Conservation (phyloP, 352 stramenopile species). For the Globisporangium cylindrosporum region DNA sequence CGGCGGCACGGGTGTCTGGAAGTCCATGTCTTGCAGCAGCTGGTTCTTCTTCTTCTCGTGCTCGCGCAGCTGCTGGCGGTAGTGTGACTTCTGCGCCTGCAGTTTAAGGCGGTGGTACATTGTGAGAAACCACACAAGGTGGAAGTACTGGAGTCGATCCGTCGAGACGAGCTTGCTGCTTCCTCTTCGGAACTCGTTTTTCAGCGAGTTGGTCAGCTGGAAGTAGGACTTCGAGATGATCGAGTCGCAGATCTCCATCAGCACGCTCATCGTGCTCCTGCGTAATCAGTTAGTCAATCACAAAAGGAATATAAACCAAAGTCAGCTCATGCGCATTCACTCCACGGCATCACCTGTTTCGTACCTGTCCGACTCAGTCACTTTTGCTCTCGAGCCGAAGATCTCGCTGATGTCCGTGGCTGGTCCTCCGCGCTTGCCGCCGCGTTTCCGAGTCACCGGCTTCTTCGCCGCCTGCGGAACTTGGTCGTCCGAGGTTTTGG, state of each 20-base stretch:
- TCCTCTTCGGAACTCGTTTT: slow-evolving; percentile 81
- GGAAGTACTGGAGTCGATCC: slow-evolving; percentile 88
- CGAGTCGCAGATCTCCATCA: slow-evolving; percentile 70
- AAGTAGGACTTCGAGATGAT: slow-evolving; percentile 80
- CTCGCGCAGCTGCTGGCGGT: slow-evolving; percentile 52
- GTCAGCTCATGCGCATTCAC: neutral
- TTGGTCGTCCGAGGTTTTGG: slow-evolving; percentile 65
- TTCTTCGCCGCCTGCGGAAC: slow-evolving; percentile 74
- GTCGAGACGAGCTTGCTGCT: slow-evolving; percentile 81
- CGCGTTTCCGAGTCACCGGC: slow-evolving; percentile 36
- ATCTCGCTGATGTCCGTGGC: slow-evolving; percentile 74
- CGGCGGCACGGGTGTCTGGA: slow-evolving; percentile 36
- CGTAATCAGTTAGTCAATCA: neutral
- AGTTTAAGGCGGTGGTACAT: slow-evolving; percentile 78
- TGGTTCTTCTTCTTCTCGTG: slow-evolving; percentile 54
- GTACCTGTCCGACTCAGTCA: slow-evolving; percentile 59
- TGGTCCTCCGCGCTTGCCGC: slow-evolving; percentile 38
- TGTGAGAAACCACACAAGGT: slow-evolving; percentile 84
- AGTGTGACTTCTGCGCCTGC: slow-evolving; percentile 65
- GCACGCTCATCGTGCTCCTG: slow-evolving; percentile 60
- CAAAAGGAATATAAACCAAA: slow-evolving; percentile 3
- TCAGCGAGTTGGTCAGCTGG: slow-evolving; percentile 83
- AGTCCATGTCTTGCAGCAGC: slow-evolving; percentile 52
- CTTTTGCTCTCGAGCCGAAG: slow-evolving; percentile 62
- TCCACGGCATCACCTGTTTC: slow-evolving; percentile 4